Conservation (phyloP, 176 grass and related monocot species). For the Rhynchospora breviuscula region DNA sequence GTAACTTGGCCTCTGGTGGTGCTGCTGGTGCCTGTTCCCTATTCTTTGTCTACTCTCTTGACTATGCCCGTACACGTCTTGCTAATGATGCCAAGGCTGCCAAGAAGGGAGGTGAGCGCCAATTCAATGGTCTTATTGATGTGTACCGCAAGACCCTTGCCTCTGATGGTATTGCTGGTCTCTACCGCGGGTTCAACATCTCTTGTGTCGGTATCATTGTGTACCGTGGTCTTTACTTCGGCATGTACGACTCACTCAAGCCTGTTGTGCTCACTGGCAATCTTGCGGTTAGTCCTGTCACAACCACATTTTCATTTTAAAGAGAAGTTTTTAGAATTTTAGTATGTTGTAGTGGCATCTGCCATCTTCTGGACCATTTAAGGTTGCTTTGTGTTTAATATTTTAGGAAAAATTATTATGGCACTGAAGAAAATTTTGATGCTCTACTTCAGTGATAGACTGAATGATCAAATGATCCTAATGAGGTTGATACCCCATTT, state of each 20-base stretch:
- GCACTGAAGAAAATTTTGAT: neutral
- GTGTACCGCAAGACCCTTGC: slow-evolving; percentile 49
- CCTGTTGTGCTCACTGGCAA: slow-evolving; percentile 44
- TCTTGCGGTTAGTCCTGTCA: slow-evolving; percentile 37
- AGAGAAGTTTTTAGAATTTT: neutral
- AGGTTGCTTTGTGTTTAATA: too few species aligned
- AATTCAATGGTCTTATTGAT: slow-evolving; percentile 61
- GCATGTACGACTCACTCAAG: slow-evolving; percentile 63
- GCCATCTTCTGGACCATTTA: neutral
- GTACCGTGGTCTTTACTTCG: slow-evolving; percentile 57
- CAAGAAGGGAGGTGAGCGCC: slow-evolving; percentile 52
- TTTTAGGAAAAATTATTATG: too few species aligned
- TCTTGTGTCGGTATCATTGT: slow-evolving; percentile 67
- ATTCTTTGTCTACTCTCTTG: slow-evolving; percentile 58
- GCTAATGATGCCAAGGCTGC: slow-evolving; percentile 50
- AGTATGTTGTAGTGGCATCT: neutral
- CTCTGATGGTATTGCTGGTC: slow-evolving; percentile 42
- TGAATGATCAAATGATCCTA: too few species aligned
- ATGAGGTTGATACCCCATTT: too few species aligned
- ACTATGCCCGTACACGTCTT: slow-evolving; percentile 51
- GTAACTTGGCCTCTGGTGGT: slow-evolving; percentile 57
- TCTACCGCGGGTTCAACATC: slow-evolving; percentile 58
- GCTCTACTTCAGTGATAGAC: neutral
- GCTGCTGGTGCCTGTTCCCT: slow-evolving; percentile 63
- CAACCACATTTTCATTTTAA: neutral